Conservation (phyloP, 257 asterid genomes). For the Euphrasia confusa region DNA sequence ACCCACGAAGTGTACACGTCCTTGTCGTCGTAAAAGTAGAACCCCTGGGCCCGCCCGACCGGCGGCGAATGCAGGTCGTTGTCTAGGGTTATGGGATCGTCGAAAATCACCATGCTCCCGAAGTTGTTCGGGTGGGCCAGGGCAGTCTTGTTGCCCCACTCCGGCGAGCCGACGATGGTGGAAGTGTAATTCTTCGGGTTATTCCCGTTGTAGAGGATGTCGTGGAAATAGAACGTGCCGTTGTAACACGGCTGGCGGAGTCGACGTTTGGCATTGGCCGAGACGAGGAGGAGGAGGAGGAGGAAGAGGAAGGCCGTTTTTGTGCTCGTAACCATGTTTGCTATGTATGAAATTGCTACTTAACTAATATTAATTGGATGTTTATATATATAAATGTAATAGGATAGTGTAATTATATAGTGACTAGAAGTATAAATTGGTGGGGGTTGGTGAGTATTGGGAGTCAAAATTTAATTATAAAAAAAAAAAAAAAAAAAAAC, state of each 20-base stretch:
- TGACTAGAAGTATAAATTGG: too few relatives aligned
- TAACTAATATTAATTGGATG: too few relatives aligned
- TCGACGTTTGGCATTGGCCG: neutral
- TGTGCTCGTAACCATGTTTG: conserved; percentile 5
- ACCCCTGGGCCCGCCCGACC: conserved; percentile 61
- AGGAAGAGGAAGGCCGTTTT: conserved; percentile 3
- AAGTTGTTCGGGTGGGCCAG: conserved; percentile 35
- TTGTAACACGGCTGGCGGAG: neutral
- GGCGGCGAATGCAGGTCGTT: conserved; percentile 53
- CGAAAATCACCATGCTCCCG: conserved; percentile 52
- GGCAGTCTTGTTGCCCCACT: conserved; percentile 50
- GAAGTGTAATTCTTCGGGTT: conserved; percentile 51
- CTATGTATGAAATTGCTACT: too few relatives aligned
- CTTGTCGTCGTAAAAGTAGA: conserved; percentile 22
- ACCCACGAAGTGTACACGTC: conserved; percentile 43
- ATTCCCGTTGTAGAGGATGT: conserved; percentile 49
- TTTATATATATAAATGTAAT: too few relatives aligned
- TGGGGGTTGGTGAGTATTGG: too few relatives aligned
- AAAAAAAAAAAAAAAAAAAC: too few relatives aligned
- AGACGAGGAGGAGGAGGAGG: neutral
- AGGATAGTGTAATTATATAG: too few relatives aligned
- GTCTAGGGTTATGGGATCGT: conserved; percentile 64
- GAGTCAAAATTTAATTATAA: too few relatives aligned
- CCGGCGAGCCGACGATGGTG: conserved; percentile 49
- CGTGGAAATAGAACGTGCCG: conserved; percentile 46